Evolutionary conservation across 1,284 basidiomycete species (phyloP).

Genomic region (Gymnopus androsaceus): DNA sequence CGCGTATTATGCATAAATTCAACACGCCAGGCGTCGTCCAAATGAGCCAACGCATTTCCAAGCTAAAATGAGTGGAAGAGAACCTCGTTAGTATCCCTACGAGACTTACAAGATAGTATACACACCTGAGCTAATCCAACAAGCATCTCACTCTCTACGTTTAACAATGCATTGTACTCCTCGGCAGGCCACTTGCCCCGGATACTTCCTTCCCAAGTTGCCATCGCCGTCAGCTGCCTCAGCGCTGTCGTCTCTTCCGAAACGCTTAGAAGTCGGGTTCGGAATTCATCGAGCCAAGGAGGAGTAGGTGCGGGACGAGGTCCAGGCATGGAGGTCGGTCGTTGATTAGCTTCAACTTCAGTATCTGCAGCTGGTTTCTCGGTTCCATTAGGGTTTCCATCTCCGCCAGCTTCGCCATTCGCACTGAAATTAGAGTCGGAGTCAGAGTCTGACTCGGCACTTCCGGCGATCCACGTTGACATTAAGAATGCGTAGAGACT

Average conservation of each 20-base stretch:
- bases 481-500: conserved; percentile 45
- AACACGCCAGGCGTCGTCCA: conserved; percentile 40
- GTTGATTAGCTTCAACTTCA: too few relatives aligned
- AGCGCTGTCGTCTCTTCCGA: conserved; percentile 40
- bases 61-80: conserved; percentile 31
- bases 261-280: conserved; percentile 33
- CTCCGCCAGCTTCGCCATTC: not conserved
- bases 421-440: not conserved
- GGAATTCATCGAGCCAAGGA: conserved; percentile 31
- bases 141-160: conserved; percentile 46
- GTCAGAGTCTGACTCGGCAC: conserved; percentile 12
- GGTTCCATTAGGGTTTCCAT: not conserved
- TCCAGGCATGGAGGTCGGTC: not conserved
- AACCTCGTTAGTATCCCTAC: too few relatives aligned
- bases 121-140: conserved; percentile 41
- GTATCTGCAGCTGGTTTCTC: not conserved
- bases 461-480: conserved; percentile 44
- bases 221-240: conserved; percentile 37
- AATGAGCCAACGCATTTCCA: conserved; percentile 39
- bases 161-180: conserved; percentile 45
- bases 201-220: conserved; percentile 50
- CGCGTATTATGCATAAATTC: conserved; percentile 43
- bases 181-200: conserved; percentile 52
- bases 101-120: not conserved
- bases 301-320: not conserved